phyloP scores from a whole-genome alignment of 345 rosid species.

The Citrus reticulata region DNA sequence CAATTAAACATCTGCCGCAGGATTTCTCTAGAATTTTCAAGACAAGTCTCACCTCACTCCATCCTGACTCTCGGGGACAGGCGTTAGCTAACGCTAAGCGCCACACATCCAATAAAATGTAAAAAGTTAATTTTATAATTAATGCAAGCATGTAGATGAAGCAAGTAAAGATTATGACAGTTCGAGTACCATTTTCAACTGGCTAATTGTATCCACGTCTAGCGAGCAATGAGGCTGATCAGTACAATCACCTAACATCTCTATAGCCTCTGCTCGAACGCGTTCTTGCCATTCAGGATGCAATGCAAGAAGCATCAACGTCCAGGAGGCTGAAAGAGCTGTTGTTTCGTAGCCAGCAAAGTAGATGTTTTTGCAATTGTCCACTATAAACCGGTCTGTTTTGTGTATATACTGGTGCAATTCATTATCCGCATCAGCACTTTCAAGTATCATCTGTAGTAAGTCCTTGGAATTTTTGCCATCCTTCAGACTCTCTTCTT shows the following conservation, averaged over 20 bases:
- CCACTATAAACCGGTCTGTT: conserved; percentile 19
- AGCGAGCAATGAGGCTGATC: not conserved
- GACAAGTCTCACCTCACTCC: too few species aligned
- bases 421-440: not conserved
- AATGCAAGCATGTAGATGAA: not conserved
- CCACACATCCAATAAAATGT: too few species aligned
- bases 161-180: not conserved
- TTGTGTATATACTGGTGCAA: not conserved
- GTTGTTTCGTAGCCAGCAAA: conserved; percentile 37
- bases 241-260: not conserved
- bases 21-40: too few species aligned
- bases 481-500: conserved; percentile 8
- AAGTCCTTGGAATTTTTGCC: conserved; percentile 11
- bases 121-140: not conserved
- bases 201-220: conserved; percentile 22
- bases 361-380: conserved; percentile 36
- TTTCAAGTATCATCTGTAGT: conserved; percentile 21
- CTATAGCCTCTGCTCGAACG: conserved; percentile 19
- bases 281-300: conserved; percentile 38
- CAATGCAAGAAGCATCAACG: conserved; percentile 30
- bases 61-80: too few species aligned
- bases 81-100: too few species aligned
- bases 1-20: too few species aligned
- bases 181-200: conserved; percentile 20
- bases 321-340: conserved; percentile 30